Percentiles rank a stretch among this genome's conserved stretches.
Evolutionary conservation across 2,329 filamentous ascomycete species (phyloP).

Genomic region (Aureobasidium sp.): DNA sequence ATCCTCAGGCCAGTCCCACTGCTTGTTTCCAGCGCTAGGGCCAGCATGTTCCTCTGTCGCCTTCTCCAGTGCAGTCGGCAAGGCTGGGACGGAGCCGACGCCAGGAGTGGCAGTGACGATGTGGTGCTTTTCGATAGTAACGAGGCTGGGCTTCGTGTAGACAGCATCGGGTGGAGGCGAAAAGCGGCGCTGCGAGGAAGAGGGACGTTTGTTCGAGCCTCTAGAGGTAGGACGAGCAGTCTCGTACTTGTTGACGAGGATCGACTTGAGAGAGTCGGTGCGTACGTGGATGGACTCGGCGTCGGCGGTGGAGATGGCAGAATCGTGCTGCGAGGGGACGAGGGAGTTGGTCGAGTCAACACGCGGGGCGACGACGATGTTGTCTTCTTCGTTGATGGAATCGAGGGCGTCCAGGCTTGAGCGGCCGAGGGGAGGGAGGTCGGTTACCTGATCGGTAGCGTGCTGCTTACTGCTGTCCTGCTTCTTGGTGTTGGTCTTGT

Average conservation of each 20-base stretch:
- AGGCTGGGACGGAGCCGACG: slow-evolving; percentile 9
- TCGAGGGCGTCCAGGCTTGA: slow-evolving; percentile 24
- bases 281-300: slow-evolving; percentile 17
- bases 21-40: slow-evolving; percentile 3
- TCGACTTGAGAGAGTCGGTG: slow-evolving; percentile 21
- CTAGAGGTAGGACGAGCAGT: slow-evolving; percentile 16
- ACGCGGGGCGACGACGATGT: not conserved
- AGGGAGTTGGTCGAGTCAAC: slow-evolving; percentile 2
- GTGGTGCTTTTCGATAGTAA: slow-evolving; percentile 15
- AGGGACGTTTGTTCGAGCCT: slow-evolving; percentile 16
- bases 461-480: not conserved
- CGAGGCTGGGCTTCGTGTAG: slow-evolving; percentile 16
- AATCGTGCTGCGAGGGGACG: slow-evolving; percentile 7
- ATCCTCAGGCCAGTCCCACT: slow-evolving; percentile 28
- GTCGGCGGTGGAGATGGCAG: not conserved
- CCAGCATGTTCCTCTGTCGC: not conserved
- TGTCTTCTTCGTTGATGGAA: slow-evolving; percentile 26
- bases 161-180: slow-evolving; percentile 15
- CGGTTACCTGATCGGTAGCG: not conserved
- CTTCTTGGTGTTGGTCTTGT: slow-evolving; percentile 6
- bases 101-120: slow-evolving; percentile 18
- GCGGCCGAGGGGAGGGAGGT: slow-evolving; percentile 9
- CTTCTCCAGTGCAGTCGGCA: slow-evolving; percentile 13
- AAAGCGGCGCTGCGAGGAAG: slow-evolving; percentile 14
- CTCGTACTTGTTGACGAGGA: slow-evolving; percentile 23